Evolutionary conservation across 2,329 filamentous ascomycete species (phyloP).

Genomic region (Huntiella abstrusa): DNA sequence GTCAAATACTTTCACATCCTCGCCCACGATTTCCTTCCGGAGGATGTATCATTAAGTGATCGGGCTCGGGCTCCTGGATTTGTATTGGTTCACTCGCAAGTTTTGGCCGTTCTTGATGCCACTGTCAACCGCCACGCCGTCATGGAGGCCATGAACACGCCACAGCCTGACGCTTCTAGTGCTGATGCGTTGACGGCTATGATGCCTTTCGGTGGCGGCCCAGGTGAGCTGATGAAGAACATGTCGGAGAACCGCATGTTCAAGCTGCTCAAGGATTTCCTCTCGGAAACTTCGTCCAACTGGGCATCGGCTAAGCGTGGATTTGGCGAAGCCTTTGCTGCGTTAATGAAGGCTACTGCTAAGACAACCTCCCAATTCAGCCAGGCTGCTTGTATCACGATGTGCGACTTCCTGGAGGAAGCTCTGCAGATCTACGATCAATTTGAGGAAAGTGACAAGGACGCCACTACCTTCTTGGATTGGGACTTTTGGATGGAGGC

Average conservation of each 20-base stretch:
- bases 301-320: slow-evolving; percentile 36
- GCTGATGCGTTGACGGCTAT: slow-evolving; percentile 49
- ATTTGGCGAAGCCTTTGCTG: slow-evolving; percentile 59
- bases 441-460: slow-evolving; percentile 24
- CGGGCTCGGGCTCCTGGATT: slow-evolving; percentile 55
- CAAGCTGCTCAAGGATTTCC: slow-evolving; percentile 62
- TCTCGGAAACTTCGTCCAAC: slow-evolving; percentile 30
- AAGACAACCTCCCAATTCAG: slow-evolving; percentile 63
- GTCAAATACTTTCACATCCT: slow-evolving; percentile 74
- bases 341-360: slow-evolving; percentile 53
- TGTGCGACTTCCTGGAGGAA: slow-evolving; percentile 86
- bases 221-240: slow-evolving; percentile 50
- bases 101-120: slow-evolving; percentile 60
- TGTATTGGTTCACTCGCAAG: slow-evolving; percentile 63
- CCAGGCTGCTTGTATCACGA: slow-evolving; percentile 64
- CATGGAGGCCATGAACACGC: slow-evolving; percentile 24
- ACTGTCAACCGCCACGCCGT: slow-evolving; percentile 61
- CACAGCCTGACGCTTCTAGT: slow-evolving; percentile 27
- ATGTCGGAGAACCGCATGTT: slow-evolving; percentile 84
- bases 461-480: slow-evolving; percentile 35
- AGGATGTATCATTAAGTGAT: slow-evolving; percentile 30
- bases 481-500: slow-evolving; percentile 78
- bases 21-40: slow-evolving; percentile 51
- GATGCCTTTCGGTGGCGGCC: slow-evolving; percentile 33
- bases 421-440: slow-evolving; percentile 43